Evolutionary conservation across 169 alveolate species (phyloP).

Genomic region (Amoebophrya sp.): DNA sequence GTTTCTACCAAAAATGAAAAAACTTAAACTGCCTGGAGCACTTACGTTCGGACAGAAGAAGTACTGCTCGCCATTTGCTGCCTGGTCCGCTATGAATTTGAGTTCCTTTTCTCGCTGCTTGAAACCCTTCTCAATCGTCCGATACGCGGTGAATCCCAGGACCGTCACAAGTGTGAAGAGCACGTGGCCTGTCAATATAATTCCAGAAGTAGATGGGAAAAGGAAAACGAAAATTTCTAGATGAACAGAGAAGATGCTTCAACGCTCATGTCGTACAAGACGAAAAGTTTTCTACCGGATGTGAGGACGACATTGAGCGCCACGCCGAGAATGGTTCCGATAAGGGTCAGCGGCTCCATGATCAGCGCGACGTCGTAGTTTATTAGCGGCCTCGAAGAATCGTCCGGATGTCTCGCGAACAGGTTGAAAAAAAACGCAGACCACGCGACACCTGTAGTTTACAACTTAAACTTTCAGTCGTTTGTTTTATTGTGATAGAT

Average conservation of each 20-base stretch:
- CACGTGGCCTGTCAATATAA: constrained; percentile 7
- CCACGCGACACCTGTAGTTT: background rate
- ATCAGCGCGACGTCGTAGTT: constrained; percentile 23
- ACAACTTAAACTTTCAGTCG: too few species aligned
- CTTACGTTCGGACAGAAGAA: too few species aligned
- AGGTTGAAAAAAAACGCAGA: background rate
- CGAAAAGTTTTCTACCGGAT: too few species aligned
- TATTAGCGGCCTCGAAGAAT: background rate
- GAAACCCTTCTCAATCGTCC: constrained; percentile 24
- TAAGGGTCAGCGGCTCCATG: constrained; percentile 28
- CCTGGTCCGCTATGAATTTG: too few species aligned
- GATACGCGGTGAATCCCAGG: constrained; percentile 24
- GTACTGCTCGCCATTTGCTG: too few species aligned
- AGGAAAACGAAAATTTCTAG: background rate
- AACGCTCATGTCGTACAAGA: too few species aligned
- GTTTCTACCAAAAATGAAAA: too few species aligned
- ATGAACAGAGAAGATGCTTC: too few species aligned
- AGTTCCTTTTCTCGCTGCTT: constrained; percentile 17
- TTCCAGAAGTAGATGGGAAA: background rate
- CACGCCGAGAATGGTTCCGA: constrained; percentile 31
- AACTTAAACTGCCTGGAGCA: too few species aligned
- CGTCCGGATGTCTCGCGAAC: background rate
- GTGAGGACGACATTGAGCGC: constrained; percentile 26
- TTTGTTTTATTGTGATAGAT: too few species aligned
- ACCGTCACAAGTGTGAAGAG: constrained; percentile 15